Evolutionary conservation across 2,329 filamentous ascomycete species (phyloP).

Genomic region (Exserohilum rostratum): DNA sequence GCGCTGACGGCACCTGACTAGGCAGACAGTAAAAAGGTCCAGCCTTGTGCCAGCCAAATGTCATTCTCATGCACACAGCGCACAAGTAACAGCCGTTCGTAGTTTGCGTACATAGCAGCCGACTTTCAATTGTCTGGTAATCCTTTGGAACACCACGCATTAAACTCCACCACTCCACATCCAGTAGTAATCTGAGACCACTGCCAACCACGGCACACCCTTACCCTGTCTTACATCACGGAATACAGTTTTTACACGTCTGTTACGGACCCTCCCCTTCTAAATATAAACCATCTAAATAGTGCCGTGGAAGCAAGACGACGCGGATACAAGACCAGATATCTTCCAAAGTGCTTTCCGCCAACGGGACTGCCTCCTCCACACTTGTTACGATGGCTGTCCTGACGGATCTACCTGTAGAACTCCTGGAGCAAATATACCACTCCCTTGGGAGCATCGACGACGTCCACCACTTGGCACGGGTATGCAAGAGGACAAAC

Average conservation of each 20-base stretch:
- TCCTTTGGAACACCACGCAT: background rate
- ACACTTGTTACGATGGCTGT: conserved; percentile 10
- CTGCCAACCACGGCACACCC: too few species aligned
- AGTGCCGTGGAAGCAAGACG: background rate
- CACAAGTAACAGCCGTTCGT: background rate
- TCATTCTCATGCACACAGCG: background rate
- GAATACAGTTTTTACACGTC: background rate
- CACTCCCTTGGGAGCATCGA: conserved; percentile 32
- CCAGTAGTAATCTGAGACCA: background rate
- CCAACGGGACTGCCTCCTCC: background rate
- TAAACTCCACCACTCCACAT: background rate
- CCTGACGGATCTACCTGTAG: conserved; percentile 22
- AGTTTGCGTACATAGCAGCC: background rate
- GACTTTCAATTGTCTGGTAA: background rate
- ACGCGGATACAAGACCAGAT: background rate
- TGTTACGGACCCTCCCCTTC: background rate
- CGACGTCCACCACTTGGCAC: conserved; percentile 32
- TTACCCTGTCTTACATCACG: background rate
- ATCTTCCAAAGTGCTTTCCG: background rate
- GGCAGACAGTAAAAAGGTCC: background rate
- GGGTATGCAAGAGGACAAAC: conserved; percentile 20
- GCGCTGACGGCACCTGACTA: background rate
- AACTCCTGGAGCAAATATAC: conserved; percentile 28
- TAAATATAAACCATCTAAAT: background rate
- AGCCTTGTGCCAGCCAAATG: background rate